Evolutionary conservation across 2,329 filamentous ascomycete genomes (phyloP).

Genomic region (Nemania diffusa): DNA sequence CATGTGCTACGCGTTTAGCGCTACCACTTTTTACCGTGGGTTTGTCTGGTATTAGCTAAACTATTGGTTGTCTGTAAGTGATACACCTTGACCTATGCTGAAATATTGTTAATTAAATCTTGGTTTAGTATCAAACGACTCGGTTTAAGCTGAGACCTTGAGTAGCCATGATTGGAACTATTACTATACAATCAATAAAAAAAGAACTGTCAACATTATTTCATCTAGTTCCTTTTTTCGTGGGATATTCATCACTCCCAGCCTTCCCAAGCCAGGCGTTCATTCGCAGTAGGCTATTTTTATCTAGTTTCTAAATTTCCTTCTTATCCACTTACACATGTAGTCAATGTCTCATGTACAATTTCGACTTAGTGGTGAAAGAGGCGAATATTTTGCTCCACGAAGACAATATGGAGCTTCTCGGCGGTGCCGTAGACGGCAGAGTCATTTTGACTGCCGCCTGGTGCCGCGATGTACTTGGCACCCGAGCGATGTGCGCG

Average conservation of each 20-base stretch:
- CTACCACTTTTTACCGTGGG: background rate
- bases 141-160: background rate
- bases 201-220: background rate
- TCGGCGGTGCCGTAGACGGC: slow-evolving; percentile 89
- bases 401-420: slow-evolving; percentile 90
- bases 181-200: slow-evolving; percentile 27
- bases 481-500: slow-evolving; percentile 86
- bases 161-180: slow-evolving; percentile 7
- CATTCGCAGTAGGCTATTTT: background rate
- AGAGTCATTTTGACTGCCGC: slow-evolving; percentile 86
- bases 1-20: slow-evolving; percentile 6
- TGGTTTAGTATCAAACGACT: background rate
- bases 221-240: slow-evolving; percentile 20
- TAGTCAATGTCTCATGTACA: background rate
- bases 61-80: background rate
- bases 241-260: slow-evolving; percentile 10
- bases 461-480: slow-evolving; percentile 95
- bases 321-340: slow-evolving; percentile 5
- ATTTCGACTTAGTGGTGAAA: slow-evolving; percentile 82
- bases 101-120: background rate
- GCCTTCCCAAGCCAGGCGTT: background rate
- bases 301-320: slow-evolving; percentile 1
- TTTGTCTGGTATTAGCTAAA: background rate
- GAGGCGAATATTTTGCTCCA: slow-evolving; percentile 91
- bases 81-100: background rate